A percentile compares a stretch with the other conserved stretches of the same genome.
phyloP scores from a whole-genome alignment of 2,329 filamentous ascomycete genomes.

The Zelopaecilomyces penicillatus region DNA sequence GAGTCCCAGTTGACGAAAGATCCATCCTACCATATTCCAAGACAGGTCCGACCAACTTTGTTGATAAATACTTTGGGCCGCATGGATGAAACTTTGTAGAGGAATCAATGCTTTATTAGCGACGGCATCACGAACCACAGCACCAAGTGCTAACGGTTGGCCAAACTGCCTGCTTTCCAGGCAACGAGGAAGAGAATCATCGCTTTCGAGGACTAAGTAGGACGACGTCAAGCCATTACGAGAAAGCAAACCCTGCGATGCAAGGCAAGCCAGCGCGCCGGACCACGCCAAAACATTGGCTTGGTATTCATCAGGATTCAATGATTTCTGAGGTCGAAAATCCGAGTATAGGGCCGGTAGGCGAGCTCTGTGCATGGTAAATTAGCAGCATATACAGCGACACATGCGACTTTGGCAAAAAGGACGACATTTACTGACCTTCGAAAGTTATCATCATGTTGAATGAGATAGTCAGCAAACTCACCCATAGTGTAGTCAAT shows the following conservation, averaged over 20 bases:
- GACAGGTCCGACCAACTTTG: slow-evolving; percentile 57
- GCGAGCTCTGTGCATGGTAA: slow-evolving; percentile 56
- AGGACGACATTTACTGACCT: slow-evolving; percentile 16
- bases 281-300: slow-evolving; percentile 78
- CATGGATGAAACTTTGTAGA: slow-evolving; percentile 56
- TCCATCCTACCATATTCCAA: slow-evolving; percentile 68
- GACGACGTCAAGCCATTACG: slow-evolving; percentile 32
- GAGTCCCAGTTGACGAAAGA: slow-evolving; percentile 60
- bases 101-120: slow-evolving; percentile 61
- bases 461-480: slow-evolving; percentile 57
- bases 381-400: background rate
- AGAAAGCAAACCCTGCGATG: slow-evolving; percentile 49
- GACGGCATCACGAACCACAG: slow-evolving; percentile 69
- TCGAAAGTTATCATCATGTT: slow-evolving; percentile 53
- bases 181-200: slow-evolving; percentile 58
- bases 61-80: slow-evolving; percentile 63
- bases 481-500: slow-evolving; percentile 58
- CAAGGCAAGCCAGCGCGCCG: slow-evolving; percentile 60
- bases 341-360: slow-evolving; percentile 84
- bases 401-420: background rate
- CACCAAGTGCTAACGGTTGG: slow-evolving; percentile 68
- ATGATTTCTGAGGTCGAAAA: slow-evolving; percentile 62
- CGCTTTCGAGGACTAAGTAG: slow-evolving; percentile 44
- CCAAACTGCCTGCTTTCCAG: slow-evolving; percentile 74
- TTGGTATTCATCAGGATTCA: slow-evolving; percentile 77